Base-by-base conservation (phyloP, 139 green algal species). In the Chlorella sp. region DNA sequence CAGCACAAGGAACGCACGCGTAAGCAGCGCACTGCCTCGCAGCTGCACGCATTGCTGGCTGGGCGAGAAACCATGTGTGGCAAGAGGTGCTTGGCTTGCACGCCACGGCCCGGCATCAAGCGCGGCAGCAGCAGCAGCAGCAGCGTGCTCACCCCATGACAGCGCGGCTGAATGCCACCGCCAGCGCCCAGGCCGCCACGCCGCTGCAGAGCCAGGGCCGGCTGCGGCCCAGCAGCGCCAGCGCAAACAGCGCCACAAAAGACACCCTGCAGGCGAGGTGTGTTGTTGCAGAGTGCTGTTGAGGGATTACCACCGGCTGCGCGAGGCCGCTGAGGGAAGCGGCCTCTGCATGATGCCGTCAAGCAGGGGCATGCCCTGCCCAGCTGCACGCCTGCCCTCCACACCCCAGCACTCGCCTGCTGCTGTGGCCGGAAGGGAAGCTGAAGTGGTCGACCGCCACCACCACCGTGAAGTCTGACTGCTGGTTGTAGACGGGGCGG, bases 341-440 rank as follows among this genome's bases (percentile, higher is more conserved):
- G n/a, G n/a, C n/a, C n/a, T n/a, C n/a, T n/a, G n/a, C n/a, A n/a
- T n/a, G n/a, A n/a, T n/a, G n/a, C n/a, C n/a, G n/a, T n/a, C n/a
- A n/a, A n/a, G n/a, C n/a, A n/a, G n/a, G n/a, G n/a, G n/a, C n/a
- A n/a, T n/a, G n/a, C n/a, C n/a, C n/a, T n/a, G n/a, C n/a, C n/a
- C n/a, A n/a, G n/a, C n/a, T n/a, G n/a, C n/a, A n/a, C 34, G 20
- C 36, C 36, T 30, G 17, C 17, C 68, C 13, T 9, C 46, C 8
- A 4, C 3, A n/a, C 43, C 3, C n/a, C 40, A 26, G 1, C 40
- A 78, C 67, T 11, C 17, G 74, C 88, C 88, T 81, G 22, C 88
- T 88, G 41, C 90, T 84, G 81, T 95, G 92, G 34, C 92, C 92
- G 56, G 80, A 90, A 22, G 92, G 92, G 62, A 95, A 94, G 46